A percentile compares a stretch with the other conserved stretches of the same genome.
These are phyloP conservation scores for Agaricus sinodeliciosus DNA, from an alignment of 768 basidiomycete species.

Conservation along the genomic window DNA sequence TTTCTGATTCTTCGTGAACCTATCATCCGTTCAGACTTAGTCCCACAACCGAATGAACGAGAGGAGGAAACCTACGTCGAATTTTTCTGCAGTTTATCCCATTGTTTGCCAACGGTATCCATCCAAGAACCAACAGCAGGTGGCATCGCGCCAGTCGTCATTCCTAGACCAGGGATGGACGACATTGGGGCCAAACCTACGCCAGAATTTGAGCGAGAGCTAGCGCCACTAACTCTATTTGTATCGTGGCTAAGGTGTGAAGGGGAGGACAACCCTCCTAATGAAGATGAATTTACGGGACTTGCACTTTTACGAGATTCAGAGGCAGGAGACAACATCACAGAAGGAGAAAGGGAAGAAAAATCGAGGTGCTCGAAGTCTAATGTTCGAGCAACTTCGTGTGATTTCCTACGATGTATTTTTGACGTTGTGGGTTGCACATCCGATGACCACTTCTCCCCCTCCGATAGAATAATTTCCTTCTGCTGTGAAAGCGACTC, in stretches of 20 bases:
- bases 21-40: constrained; percentile 17
- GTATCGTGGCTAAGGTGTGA: not conserved
- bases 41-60: not conserved
- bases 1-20: constrained; percentile 63
- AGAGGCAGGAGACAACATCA: constrained; percentile 10
- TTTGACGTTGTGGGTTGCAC: constrained; percentile 12
- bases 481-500: too few relatives aligned
- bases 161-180: constrained; percentile 33
- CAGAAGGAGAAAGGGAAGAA: constrained; percentile 9
- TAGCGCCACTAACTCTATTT: not conserved
- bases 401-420: constrained; percentile 18
- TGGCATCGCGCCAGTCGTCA: constrained; percentile 16
- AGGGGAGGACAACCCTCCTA: not conserved
- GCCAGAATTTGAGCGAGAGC: constrained; percentile 12
- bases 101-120: constrained; percentile 53
- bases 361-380: constrained; percentile 13
- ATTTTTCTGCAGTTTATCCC: constrained; percentile 48
- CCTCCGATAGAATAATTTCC: not conserved
- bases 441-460: constrained; percentile 11
- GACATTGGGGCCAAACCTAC: constrained; percentile 26
- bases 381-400: constrained; percentile 9
- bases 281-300: not conserved
- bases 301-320: not conserved
- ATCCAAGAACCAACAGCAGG: constrained; percentile 37
- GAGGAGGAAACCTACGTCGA: constrained; percentile 39